Evolutionary conservation across 2,329 filamentous ascomycete genomes (phyloP).

Genomic region (Ophiocordyceps robertsii): DNA sequence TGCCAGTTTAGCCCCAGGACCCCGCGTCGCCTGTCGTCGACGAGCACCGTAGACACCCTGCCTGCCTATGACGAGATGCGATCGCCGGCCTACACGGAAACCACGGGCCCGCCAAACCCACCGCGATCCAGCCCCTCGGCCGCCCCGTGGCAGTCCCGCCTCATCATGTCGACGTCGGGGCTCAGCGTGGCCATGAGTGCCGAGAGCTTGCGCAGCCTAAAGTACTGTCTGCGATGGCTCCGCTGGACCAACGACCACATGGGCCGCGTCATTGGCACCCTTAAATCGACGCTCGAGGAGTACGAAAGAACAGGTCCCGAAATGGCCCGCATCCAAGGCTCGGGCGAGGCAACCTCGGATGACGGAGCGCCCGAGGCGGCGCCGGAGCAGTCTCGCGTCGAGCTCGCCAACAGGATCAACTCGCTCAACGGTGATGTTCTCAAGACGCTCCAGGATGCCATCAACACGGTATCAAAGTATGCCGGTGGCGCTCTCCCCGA

Average conservation of each 20-base stretch:
- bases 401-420: constrained; percentile 50
- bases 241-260: constrained; percentile 73
- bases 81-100: constrained; percentile 62
- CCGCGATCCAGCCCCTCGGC: constrained; percentile 16
- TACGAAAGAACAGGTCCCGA: constrained; percentile 44
- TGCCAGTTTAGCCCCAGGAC: constrained; percentile 13
- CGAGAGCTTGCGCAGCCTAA: constrained; percentile 70
- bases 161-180: constrained; percentile 84
- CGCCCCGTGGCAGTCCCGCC: constrained; percentile 59
- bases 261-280: constrained; percentile 55
- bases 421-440: constrained; percentile 58
- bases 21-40: constrained; percentile 45
- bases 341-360: not conserved
- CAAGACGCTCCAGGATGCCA: constrained; percentile 66
- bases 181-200: constrained; percentile 86
- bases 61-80: constrained; percentile 73
- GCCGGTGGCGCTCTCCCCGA: constrained; percentile 84
- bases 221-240: constrained; percentile 71
- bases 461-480: constrained; percentile 77
- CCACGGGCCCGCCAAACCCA: constrained; percentile 18
- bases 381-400: constrained; percentile 18
- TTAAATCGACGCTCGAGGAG: constrained; percentile 66
- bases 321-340: not conserved
- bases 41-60: constrained; percentile 59
- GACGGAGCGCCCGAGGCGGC: constrained; percentile 5